Conservation (phyloP, 2,329 filamentous ascomycete genomes). For the Penicillium sclerotigenum region DNA sequence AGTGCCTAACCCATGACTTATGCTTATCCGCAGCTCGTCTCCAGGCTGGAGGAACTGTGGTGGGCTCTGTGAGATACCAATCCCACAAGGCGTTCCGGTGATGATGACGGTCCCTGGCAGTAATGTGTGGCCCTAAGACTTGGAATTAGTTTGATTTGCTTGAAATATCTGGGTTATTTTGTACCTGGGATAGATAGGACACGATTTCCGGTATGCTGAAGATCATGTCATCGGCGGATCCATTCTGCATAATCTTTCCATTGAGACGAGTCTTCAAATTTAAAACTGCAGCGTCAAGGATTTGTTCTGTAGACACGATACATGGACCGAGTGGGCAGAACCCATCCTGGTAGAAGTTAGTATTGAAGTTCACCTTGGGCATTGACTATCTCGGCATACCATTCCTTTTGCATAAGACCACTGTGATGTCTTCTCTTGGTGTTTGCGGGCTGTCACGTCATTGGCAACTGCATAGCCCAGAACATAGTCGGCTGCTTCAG, state of each 20-base stretch:
- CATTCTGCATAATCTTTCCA: slow-evolving; percentile 14
- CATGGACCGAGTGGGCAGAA: slow-evolving; percentile 16
- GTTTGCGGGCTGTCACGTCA: slow-evolving; percentile 12
- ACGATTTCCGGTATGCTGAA: slow-evolving; percentile 16
- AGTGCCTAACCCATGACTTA: slow-evolving; percentile 14
- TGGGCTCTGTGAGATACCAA: slow-evolving; percentile 12
- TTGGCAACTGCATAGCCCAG: slow-evolving; percentile 12
- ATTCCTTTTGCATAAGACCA: slow-evolving; percentile 17
- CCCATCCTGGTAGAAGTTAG: slow-evolving; percentile 8
- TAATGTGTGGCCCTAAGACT: slow-evolving; percentile 10
- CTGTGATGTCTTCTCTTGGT: slow-evolving; percentile 12
- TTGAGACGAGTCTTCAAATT: slow-evolving; percentile 12
- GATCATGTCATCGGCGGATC: slow-evolving; percentile 15
- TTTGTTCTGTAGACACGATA: slow-evolving; percentile 12
- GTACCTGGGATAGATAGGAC: slow-evolving; percentile 16
- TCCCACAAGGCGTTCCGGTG: slow-evolving; percentile 15
- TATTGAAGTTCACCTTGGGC: background rate
- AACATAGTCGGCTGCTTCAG: slow-evolving; percentile 6
- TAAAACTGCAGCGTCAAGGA: slow-evolving; percentile 3
- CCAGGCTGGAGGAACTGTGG: slow-evolving; percentile 11
- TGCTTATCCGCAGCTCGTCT: slow-evolving; percentile 10
- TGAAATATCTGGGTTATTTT: background rate
- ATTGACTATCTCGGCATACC: background rate
- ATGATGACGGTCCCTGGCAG: slow-evolving; percentile 15
- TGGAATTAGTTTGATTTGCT: background rate